Evolutionary conservation across 2,329 filamentous ascomycete genomes (phyloP).

Genomic region (Colletotrichum tamarilloi): DNA sequence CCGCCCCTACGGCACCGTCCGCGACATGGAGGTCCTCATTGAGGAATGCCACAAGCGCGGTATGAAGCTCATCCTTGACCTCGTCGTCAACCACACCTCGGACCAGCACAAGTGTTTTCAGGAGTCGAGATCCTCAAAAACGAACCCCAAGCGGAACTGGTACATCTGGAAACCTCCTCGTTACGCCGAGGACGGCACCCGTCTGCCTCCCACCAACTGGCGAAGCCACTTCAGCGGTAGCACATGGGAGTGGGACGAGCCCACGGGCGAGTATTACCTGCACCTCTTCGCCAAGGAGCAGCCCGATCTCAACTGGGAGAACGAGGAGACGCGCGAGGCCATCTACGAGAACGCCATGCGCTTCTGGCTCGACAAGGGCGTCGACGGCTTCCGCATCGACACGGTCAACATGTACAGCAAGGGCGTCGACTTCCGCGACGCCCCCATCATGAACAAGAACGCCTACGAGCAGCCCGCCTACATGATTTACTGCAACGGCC

Average conservation of each 20-base stretch:
- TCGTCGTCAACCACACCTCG: conserved; percentile 83
- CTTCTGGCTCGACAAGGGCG: conserved; percentile 82
- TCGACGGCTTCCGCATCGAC: conserved; percentile 80
- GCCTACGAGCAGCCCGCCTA: conserved; percentile 63
- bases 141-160: conserved; percentile 76
- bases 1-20: conserved; percentile 72
- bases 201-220: conserved; percentile 83
- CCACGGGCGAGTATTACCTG: conserved; percentile 81
- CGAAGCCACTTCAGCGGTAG: conserved; percentile 69
- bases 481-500: conserved; percentile 74
- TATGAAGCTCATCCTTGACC: conserved; percentile 79
- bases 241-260: conserved; percentile 78
- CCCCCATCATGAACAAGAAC: conserved; percentile 61
- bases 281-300: conserved; percentile 81
- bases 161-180: conserved; percentile 69
- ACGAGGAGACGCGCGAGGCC: conserved; percentile 72
- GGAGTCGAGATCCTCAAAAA: conserved; percentile 70
- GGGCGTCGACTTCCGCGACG: conserved; percentile 66
- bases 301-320: conserved; percentile 90
- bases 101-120: conserved; percentile 79
- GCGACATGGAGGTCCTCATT: conserved; percentile 73
- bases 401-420: conserved; percentile 81
- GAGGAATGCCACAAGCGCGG: conserved; percentile 68
- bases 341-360: conserved; percentile 78
- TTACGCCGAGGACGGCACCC: conserved; percentile 65